phyloP scores from a whole-genome alignment of 2,329 filamentous ascomycete species.

The Colletotrichum karsti region DNA sequence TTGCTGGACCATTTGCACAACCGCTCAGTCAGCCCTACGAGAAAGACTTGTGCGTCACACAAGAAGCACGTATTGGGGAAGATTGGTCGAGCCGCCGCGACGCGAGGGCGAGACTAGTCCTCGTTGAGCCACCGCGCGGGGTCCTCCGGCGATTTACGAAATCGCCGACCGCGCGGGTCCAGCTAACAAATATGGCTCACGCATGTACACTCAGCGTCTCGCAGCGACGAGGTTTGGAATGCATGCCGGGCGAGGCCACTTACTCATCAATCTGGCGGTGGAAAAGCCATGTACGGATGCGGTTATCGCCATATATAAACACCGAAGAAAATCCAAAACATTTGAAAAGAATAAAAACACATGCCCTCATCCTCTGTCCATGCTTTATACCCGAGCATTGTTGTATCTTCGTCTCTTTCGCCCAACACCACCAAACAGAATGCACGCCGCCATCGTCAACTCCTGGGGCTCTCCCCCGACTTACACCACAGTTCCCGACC shows the following conservation, averaged over 20 bases:
- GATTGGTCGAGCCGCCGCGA: background rate
- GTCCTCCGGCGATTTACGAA: background rate
- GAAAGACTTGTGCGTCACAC: background rate
- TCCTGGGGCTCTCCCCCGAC: constrained; percentile 44
- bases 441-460: constrained; percentile 49
- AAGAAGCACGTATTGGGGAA: background rate
- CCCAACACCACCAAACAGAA: constrained; percentile 24
- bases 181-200: background rate
- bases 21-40: background rate
- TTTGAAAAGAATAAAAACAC: background rate
- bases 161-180: background rate
- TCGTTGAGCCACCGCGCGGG: background rate
- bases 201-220: background rate
- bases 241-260: background rate
- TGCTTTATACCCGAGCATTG: too few relatives aligned
- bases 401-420: background rate
- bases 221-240: background rate
- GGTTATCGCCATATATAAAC: background rate
- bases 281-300: background rate
- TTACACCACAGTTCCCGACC: constrained; percentile 39
- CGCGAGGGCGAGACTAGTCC: background rate
- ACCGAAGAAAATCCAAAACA: background rate
- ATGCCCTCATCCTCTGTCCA: background rate
- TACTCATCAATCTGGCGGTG: constrained; percentile 1
- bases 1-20: background rate